Percentiles rank a stretch among this genome's conserved stretches.
phyloP scores from a whole-genome alignment of 2,329 filamentous ascomycete genomes.

The Penicillium griseofulvum region DNA sequence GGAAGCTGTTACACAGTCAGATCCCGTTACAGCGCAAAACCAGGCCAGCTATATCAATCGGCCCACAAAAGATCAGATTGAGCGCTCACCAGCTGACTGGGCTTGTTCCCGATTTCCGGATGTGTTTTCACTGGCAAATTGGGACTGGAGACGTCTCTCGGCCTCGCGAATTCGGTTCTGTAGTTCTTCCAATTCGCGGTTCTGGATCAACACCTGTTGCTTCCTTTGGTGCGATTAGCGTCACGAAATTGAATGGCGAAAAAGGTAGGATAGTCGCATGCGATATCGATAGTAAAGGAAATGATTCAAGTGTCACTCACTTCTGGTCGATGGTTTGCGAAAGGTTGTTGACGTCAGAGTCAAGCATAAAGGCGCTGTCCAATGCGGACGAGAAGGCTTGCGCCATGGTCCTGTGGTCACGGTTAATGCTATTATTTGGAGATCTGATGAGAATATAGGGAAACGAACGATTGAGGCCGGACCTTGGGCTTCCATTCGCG shows the following conservation, averaged over 20 bases:
- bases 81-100: conserved; percentile 25
- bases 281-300: conserved; percentile 12
- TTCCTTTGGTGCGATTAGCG: conserved; percentile 61
- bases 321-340: conserved; percentile 75
- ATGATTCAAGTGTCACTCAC: conserved; percentile 53
- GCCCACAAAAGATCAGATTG: conserved; percentile 14
- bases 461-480: conserved; percentile 78
- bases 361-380: conserved; percentile 85
- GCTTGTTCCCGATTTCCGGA: conserved; percentile 10
- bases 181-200: conserved; percentile 78
- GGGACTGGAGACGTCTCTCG: conserved; percentile 68
- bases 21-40: conserved; percentile 4
- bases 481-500: conserved; percentile 77
- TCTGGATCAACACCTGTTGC: conserved; percentile 70
- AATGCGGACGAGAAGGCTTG: conserved; percentile 82
- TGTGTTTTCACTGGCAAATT: conserved; percentile 19
- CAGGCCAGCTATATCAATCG: conserved; percentile 6
- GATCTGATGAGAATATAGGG: conserved; percentile 9
- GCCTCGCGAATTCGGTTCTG: conserved; percentile 81
- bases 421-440: conserved; percentile 22
- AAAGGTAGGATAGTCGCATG: background rate
- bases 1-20: conserved; percentile 18
- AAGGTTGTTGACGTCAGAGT: conserved; percentile 71
- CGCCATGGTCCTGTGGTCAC: conserved; percentile 69
- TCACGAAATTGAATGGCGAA: background rate